Percentiles rank a stretch among this genome's conserved stretches.
phyloP scores from a whole-genome alignment of 75 land plant species.

The Cunninghamia lanceolata region DNA sequence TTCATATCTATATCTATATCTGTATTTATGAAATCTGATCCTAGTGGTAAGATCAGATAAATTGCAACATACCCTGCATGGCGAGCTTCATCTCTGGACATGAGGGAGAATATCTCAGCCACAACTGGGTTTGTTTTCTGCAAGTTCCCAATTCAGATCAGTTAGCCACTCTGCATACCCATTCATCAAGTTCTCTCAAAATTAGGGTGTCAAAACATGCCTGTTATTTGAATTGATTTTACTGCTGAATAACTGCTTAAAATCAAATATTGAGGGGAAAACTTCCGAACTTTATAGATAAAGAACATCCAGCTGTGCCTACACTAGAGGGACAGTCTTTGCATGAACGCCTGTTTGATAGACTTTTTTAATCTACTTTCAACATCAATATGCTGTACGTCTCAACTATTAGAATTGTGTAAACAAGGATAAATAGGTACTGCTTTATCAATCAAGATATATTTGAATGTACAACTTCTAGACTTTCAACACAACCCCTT shows the following conservation, averaged over 20 bases:
- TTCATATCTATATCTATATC: not conserved
- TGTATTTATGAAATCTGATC: not conserved
- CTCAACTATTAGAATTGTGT: not conserved
- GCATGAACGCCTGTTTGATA: not conserved
- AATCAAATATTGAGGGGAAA: not conserved
- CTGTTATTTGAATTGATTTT: not conserved
- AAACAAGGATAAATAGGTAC: not conserved
- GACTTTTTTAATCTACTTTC: not conserved
- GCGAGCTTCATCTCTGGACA: slow-evolving; percentile 99
- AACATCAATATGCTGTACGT: not conserved
- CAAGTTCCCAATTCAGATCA: not conserved
- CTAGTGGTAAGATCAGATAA: not conserved
- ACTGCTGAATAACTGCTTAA: not conserved
- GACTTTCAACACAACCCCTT: not conserved
- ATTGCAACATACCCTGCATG: slow-evolving; percentile 83
- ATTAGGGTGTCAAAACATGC: not conserved
- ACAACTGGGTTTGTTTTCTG: slow-evolving; percentile 99
- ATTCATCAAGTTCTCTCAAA: not conserved
- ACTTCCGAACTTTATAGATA: not conserved
- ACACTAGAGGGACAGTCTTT: not conserved
- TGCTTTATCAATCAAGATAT: not conserved
- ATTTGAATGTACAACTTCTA: too few relatives aligned
- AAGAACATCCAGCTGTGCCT: not conserved
- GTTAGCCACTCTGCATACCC: not conserved
- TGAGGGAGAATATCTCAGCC: slow-evolving; percentile 96